Percentiles rank a stretch among this genome's conserved stretches.
Conservation (phyloP, 306 rosid species). For the Inga leiocalycina region DNA sequence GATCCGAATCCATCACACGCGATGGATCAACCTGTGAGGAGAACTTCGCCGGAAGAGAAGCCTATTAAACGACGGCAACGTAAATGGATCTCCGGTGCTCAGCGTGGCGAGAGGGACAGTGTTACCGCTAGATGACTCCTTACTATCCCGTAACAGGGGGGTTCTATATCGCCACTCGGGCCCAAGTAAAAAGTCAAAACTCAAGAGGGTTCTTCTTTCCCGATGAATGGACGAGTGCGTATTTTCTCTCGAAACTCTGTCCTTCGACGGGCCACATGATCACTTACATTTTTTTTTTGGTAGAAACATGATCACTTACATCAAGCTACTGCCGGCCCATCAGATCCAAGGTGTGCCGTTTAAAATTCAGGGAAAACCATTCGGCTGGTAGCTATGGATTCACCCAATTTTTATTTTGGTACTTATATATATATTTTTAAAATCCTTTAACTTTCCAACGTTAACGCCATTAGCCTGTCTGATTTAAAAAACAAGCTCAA, state of each 20-base stretch:
- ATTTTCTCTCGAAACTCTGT: neutral
- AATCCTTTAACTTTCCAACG: too few relatives aligned
- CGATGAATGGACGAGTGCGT: neutral
- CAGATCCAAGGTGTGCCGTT: neutral
- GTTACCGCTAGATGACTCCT: neutral
- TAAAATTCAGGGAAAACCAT: too few relatives aligned
- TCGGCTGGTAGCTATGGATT: too few relatives aligned
- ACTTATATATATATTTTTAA: too few relatives aligned
- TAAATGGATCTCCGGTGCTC: neutral
- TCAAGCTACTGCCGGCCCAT: neutral
- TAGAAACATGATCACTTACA: neutral
- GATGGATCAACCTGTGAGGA: neutral
- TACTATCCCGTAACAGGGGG: neutral
- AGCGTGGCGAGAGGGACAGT: neutral
- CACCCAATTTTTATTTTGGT: too few relatives aligned
- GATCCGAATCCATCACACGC: conserved; percentile 42
- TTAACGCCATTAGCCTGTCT: too few relatives aligned
- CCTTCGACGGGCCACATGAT: neutral
- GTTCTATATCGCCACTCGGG: neutral
- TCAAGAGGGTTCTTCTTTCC: neutral
- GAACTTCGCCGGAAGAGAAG: neutral
- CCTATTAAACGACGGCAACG: neutral
- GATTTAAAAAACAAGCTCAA: too few relatives aligned
- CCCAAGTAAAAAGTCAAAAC: neutral
- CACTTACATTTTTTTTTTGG: too few relatives aligned